These are phyloP conservation scores for Grammothele lineata DNA, from an alignment of 768 basidiomycete genomes.

Conservation along the genomic window DNA sequence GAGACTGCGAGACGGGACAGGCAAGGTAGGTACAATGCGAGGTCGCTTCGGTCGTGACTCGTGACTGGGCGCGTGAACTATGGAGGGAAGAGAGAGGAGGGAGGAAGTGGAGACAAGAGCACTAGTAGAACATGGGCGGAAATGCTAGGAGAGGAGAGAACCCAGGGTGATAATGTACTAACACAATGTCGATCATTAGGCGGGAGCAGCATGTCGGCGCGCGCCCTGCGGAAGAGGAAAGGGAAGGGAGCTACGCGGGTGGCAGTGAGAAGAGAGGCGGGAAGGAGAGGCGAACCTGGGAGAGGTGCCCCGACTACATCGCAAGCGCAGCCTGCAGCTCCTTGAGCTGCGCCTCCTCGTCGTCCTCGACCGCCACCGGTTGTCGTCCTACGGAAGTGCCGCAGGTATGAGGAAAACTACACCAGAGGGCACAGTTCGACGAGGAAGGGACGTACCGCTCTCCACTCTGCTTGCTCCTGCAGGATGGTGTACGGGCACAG, in stretches of 20 bases:
- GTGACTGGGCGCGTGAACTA: too few species aligned
- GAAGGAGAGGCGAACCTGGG: neutral
- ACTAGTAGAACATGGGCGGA: slow-evolving; percentile 26
- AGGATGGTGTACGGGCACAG: slow-evolving; percentile 84
- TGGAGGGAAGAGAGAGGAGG: too few species aligned
- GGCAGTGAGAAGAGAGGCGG: neutral
- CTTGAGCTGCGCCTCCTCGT: slow-evolving; percentile 87
- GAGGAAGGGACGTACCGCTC: slow-evolving; percentile 42
- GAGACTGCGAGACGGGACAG: too few species aligned
- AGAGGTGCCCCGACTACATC: slow-evolving; percentile 44
- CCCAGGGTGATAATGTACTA: slow-evolving; percentile 19
- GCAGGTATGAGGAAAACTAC: neutral
- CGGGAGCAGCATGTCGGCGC: too few species aligned
- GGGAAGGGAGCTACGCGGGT: neutral
- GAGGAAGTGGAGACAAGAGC: too few species aligned
- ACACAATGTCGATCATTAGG: slow-evolving; percentile 16
- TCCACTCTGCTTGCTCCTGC: slow-evolving; percentile 45
- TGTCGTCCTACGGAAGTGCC: slow-evolving; percentile 10
- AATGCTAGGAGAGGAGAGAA: slow-evolving; percentile 4
- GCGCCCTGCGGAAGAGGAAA: neutral
- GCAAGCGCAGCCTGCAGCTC: slow-evolving; percentile 85
- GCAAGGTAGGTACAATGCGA: too few species aligned
- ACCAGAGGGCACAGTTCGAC: neutral
- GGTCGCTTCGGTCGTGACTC: too few species aligned
- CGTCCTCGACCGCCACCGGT: slow-evolving; percentile 66